phyloP scores from a whole-genome alignment of 768 basidiomycete genomes.

The Termitomyces sp. region DNA sequence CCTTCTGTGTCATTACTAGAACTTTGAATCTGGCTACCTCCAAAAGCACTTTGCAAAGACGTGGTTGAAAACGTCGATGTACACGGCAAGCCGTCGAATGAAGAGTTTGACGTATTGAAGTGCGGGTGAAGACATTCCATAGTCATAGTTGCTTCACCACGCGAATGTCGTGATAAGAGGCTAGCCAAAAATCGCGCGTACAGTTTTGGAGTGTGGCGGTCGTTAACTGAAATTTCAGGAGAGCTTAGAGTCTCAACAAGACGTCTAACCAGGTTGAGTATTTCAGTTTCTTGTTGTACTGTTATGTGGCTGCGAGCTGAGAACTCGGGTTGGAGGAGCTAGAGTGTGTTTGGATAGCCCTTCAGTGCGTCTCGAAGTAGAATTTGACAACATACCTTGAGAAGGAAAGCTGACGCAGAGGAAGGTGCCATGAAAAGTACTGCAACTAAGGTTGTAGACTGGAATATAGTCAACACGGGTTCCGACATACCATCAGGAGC shows the following conservation, averaged over 20 bases:
- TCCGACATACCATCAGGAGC: not conserved
- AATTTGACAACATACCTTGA: no score
- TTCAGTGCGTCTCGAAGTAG: no score
- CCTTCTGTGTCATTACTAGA: not conserved
- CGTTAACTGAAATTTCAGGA: not conserved
- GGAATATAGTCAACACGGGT: not conserved
- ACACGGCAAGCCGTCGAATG: conserved; percentile 2
- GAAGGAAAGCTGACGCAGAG: no score
- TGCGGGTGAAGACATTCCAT: not conserved
- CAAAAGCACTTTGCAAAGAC: conserved; percentile 11
- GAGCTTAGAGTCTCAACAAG: not conserved
- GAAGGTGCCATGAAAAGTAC: no score
- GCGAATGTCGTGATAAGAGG: not conserved
- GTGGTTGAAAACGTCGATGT: conserved; percentile 24
- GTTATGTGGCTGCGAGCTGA: not conserved
- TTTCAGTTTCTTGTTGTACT: not conserved
- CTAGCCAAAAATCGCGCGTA: not conserved
- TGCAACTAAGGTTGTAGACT: no score
- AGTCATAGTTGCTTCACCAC: not conserved
- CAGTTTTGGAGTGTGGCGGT: not conserved
- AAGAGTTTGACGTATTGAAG: not conserved
- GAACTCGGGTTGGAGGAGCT: not conserved
- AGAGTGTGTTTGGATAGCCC: not conserved
- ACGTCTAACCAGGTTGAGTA: not conserved
- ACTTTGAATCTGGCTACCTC: conserved; percentile 14